Evolutionary conservation across 768 basidiomycete species (phyloP).

Genomic region (Cystobasidiopsis lactophilus): DNA sequence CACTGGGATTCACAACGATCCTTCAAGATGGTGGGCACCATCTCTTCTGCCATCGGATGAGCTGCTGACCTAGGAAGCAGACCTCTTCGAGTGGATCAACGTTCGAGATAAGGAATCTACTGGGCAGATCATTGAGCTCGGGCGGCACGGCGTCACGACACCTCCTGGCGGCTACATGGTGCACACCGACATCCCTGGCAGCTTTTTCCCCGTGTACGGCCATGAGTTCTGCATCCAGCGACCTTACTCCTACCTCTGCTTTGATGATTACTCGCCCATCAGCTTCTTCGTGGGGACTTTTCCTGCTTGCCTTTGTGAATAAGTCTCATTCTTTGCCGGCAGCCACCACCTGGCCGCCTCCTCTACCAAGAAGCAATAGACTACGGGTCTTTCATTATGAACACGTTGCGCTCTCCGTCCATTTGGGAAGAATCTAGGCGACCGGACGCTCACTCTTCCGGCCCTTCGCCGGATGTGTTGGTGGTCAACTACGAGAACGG

Average conservation of each 20-base stretch:
- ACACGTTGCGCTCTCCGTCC: constrained; percentile 13
- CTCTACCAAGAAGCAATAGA: constrained; percentile 1
- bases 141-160: no score
- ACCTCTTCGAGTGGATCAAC: constrained; percentile 28
- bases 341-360: constrained; percentile 13
- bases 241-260: constrained; percentile 14
- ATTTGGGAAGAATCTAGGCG: constrained; percentile 10
- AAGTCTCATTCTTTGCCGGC: not conserved
- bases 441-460: not conserved
- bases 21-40: not conserved
- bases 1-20: constrained; percentile 22
- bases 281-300: constrained; percentile 10
- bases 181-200: no score
- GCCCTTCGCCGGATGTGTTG: constrained; percentile 26
- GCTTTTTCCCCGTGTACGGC: no score
- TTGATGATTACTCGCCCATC: constrained; percentile 14
- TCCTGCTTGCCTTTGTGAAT: no score
- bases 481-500: constrained; percentile 36
- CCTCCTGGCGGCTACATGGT: no score
- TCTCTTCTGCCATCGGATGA: not conserved
- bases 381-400: constrained; percentile 18
- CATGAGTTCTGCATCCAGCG: constrained; percentile 19
- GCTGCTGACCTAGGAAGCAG: constrained; percentile 16
- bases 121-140: constrained; percentile 28
- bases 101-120: constrained; percentile 20